phyloP scores from a whole-genome alignment of 805 yeast genomes.

The Kluyveromyces lactis region DNA sequence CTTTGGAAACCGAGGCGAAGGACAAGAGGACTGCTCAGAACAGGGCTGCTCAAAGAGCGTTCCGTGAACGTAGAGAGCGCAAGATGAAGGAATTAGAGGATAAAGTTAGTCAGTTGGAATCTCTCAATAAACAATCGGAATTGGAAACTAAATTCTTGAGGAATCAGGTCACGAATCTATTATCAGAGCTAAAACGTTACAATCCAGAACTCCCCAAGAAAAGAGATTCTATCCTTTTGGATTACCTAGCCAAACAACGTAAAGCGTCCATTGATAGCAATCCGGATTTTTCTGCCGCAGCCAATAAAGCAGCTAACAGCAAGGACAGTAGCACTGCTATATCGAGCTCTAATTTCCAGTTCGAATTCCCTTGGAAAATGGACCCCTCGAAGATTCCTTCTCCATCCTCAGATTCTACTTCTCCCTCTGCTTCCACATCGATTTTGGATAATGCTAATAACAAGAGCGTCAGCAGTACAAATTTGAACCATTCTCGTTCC shows the following conservation, averaged over 20 bases:
- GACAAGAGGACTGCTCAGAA: conserved; percentile 92
- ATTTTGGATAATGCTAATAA: conserved; percentile 3
- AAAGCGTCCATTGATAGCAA: neutral
- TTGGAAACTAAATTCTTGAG: conserved; percentile 68
- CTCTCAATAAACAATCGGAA: conserved; percentile 55
- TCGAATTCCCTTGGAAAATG: conserved; percentile 46
- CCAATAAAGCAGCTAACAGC: neutral
- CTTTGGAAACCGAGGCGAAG: conserved; percentile 68
- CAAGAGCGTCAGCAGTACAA: neutral
- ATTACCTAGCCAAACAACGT: conserved; percentile 16
- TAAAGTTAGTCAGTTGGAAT: conserved; percentile 64
- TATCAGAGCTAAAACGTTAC: conserved; percentile 59
- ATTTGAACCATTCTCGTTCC: neutral
- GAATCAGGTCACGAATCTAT: conserved; percentile 66
- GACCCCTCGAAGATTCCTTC: conserved; percentile 13
- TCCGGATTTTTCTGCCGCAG: neutral
- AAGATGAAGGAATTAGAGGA: conserved; percentile 81
- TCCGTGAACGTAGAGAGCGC: conserved; percentile 85
- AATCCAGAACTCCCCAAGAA: conserved; percentile 32
- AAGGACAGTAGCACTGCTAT: conserved; percentile 4
- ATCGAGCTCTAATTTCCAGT: conserved; percentile 32
- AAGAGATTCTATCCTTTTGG: conserved; percentile 23
- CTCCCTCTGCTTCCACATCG: conserved; percentile 13
- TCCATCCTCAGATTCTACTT: conserved; percentile 22
- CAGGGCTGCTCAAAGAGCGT: conserved; percentile 97